Evolutionary conservation across 2,329 filamentous ascomycete genomes (phyloP).

Genomic region (Trichoderma polysporum): DNA sequence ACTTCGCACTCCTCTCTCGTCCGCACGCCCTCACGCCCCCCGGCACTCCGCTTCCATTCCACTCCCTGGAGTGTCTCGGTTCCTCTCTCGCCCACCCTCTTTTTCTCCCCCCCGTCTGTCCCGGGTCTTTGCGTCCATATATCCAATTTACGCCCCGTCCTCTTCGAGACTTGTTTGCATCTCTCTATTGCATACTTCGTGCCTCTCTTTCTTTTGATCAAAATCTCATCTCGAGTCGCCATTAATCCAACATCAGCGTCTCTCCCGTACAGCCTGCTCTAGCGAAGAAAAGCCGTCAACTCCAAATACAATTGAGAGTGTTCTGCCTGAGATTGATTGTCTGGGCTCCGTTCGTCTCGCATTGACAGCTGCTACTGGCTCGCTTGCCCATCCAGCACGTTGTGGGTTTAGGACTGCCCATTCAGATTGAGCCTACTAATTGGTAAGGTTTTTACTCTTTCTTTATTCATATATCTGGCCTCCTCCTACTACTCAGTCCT

Average conservation of each 20-base stretch:
- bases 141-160: constrained; percentile 20
- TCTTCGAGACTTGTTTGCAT: constrained; percentile 4
- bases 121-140: constrained; percentile 19
- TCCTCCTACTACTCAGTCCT: neutral
- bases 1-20: neutral
- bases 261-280: neutral
- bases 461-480: constrained; percentile 16
- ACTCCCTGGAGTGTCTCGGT: constrained; percentile 13
- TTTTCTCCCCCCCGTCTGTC: constrained; percentile 9
- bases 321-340: neutral
- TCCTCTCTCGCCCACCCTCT: constrained; percentile 1
- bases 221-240: neutral
- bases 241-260: neutral
- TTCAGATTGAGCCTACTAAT: constrained; percentile 3
- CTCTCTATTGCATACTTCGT: neutral
- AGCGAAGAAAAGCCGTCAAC: neutral
- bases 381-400: constrained; percentile 4
- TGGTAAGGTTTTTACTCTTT: constrained; percentile 16
- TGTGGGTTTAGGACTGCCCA: constrained; percentile 8
- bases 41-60: constrained; percentile 6
- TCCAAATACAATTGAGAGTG: neutral
- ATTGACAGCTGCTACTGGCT: constrained; percentile 1
- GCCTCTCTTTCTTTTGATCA: neutral
- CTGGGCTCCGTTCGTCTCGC: neutral
- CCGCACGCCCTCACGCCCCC: constrained; percentile 10